Conservation (phyloP, 768 basidiomycete species). For the Kondoa malvinella region DNA sequence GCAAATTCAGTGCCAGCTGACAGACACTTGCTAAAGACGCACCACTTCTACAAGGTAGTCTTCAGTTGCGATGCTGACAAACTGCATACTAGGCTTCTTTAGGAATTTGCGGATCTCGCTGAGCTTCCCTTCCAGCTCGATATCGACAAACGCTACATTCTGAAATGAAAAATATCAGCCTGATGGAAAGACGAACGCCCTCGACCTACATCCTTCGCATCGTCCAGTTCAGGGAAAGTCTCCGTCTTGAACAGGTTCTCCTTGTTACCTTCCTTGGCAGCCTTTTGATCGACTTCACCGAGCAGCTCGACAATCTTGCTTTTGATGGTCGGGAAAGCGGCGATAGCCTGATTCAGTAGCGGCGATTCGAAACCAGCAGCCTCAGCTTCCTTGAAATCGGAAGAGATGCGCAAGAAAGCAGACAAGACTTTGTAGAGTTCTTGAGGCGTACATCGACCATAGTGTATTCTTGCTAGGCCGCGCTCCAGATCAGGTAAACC, state of each 20-base stretch:
- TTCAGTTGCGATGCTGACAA: constrained; percentile 47
- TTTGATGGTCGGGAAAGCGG: constrained; percentile 49
- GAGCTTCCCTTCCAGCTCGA: constrained; percentile 47
- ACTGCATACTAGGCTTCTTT: constrained; percentile 56
- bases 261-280: constrained; percentile 51
- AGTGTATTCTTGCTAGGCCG: constrained; percentile 83
- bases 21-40: constrained; percentile 34
- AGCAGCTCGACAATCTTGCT: constrained; percentile 43
- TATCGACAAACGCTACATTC: background rate
- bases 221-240: constrained; percentile 6
- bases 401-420: constrained; percentile 55
- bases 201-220: background rate
- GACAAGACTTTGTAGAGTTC: constrained; percentile 61
- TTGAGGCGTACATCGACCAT: constrained; percentile 62
- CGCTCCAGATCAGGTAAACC: constrained; percentile 83
- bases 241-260: constrained; percentile 50
- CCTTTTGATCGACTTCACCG: constrained; percentile 42
- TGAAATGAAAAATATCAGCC: background rate
- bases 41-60: constrained; percentile 75
- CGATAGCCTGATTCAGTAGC: constrained; percentile 54
- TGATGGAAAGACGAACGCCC: too few species aligned
- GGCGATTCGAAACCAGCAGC: constrained; percentile 45
- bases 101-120: constrained; percentile 47
- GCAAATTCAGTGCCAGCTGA: constrained; percentile 17
- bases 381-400: constrained; percentile 42